Evolutionary conservation across 108 stramenopile species (phyloP).

Genomic region (Pseudonitzschia multistriata): DNA sequence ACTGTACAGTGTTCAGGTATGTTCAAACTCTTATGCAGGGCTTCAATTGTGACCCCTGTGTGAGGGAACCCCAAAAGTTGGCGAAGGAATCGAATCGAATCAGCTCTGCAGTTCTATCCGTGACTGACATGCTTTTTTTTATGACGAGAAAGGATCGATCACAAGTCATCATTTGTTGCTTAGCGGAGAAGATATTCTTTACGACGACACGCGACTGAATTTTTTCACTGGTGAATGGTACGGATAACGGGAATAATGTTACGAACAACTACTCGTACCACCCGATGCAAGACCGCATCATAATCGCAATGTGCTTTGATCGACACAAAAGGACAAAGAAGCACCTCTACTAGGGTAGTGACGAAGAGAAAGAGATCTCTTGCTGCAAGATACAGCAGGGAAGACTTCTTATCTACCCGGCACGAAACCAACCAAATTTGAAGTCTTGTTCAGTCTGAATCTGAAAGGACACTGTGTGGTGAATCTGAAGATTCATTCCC

Average conservation of each 20-base stretch:
- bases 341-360: background rate
- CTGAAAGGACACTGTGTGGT: too few species aligned
- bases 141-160: conserved; percentile 4
- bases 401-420: background rate
- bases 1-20: too few species aligned
- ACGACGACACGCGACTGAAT: background rate
- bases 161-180: background rate
- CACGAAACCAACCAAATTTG: background rate
- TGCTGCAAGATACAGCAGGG: too few species aligned
- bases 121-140: background rate
- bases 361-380: background rate
- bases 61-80: background rate
- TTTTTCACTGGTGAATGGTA: background rate
- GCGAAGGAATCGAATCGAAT: too few species aligned
- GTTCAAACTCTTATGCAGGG: too few species aligned
- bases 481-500: too few species aligned
- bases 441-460: too few species aligned
- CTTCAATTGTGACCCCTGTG: too few species aligned
- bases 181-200: background rate
- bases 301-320: background rate
- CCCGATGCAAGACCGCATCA: background rate
- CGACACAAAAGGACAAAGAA: background rate
- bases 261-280: too few species aligned
- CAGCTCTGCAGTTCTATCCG: background rate
- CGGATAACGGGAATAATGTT: background rate